phyloP scores from a whole-genome alignment of 148 eudicot species.

The Nepenthes mirabilis region DNA sequence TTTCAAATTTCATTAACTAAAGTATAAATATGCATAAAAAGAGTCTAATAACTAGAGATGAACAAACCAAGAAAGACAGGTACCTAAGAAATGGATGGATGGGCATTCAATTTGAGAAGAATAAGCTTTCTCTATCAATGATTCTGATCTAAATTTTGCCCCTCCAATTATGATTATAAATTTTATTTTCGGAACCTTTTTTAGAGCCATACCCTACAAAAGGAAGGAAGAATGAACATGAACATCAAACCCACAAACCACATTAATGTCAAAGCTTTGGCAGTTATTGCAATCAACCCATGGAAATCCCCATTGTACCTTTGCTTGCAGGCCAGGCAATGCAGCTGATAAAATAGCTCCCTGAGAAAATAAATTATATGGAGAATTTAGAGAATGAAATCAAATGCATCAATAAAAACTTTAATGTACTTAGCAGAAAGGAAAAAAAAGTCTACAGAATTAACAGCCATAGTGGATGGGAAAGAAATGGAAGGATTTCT shows the following conservation, averaged over 20 bases:
- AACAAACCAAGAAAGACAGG: background rate
- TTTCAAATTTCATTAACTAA: no score
- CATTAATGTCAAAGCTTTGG: background rate
- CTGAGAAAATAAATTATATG: conserved; percentile 13
- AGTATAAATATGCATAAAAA: no score
- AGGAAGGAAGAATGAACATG: background rate
- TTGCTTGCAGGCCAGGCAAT: conserved; percentile 40
- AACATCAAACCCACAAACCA: background rate
- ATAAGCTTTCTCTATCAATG: conserved; percentile 51
- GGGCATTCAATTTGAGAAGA: conserved; percentile 41
- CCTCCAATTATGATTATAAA: conserved; percentile 57
- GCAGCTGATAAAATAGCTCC: conserved; percentile 51
- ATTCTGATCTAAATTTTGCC: conserved; percentile 42
- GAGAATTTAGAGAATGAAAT: background rate
- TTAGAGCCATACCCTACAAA: conserved; percentile 60
- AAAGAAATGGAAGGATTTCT: no score
- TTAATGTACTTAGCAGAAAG: no score
- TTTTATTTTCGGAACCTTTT: conserved; percentile 59
- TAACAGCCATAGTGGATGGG: no score
- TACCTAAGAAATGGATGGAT: conserved; percentile 88
- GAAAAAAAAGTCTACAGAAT: no score
- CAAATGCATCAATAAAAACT: background rate
- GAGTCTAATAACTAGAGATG: no score
- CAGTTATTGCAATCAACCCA: background rate
- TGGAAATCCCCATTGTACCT: conserved; percentile 10